Evolutionary conservation across 805 yeast species (phyloP).

Genomic region (Grigorovia jiainica): DNA sequence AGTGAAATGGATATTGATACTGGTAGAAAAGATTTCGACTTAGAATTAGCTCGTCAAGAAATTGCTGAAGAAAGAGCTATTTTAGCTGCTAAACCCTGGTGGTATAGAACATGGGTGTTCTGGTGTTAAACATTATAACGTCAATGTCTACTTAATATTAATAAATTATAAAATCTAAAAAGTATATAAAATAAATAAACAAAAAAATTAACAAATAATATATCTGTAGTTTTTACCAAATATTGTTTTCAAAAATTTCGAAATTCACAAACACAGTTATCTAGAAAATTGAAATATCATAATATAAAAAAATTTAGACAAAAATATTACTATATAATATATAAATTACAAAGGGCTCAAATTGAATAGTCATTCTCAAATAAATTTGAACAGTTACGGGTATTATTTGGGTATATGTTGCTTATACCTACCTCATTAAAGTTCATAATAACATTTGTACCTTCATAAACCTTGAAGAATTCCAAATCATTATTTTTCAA

Average conservation of each 20-base stretch:
- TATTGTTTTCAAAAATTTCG: too few relatives aligned
- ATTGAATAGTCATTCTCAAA: conserved; percentile 1
- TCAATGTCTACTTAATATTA: too few relatives aligned
- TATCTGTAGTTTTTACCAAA: too few relatives aligned
- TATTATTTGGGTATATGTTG: conserved; percentile 3
- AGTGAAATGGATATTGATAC: conserved; percentile 51
- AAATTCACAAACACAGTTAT: too few relatives aligned
- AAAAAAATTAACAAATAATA: too few relatives aligned
- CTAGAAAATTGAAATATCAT: too few relatives aligned
- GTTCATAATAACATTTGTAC: background rate
- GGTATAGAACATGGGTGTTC: conserved; percentile 33
- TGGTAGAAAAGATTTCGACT: conserved; percentile 51
- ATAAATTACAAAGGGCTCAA: too few relatives aligned
- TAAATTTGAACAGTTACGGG: background rate
- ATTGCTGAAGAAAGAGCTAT: conserved; percentile 41
- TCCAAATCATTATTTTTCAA: conserved; percentile 6
- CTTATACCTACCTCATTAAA: conserved; percentile 4
- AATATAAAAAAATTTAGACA: too few relatives aligned
- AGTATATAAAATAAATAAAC: too few relatives aligned
- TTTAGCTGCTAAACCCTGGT: conserved; percentile 37
- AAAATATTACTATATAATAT: too few relatives aligned
- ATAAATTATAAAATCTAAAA: too few relatives aligned
- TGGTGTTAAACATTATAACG: conserved; percentile 36
- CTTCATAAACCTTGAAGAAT: conserved; percentile 5
- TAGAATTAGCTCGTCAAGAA: conserved; percentile 43